Base-by-base conservation (phyloP, 345 rosid species). In the Ceriops decandra region DNA sequence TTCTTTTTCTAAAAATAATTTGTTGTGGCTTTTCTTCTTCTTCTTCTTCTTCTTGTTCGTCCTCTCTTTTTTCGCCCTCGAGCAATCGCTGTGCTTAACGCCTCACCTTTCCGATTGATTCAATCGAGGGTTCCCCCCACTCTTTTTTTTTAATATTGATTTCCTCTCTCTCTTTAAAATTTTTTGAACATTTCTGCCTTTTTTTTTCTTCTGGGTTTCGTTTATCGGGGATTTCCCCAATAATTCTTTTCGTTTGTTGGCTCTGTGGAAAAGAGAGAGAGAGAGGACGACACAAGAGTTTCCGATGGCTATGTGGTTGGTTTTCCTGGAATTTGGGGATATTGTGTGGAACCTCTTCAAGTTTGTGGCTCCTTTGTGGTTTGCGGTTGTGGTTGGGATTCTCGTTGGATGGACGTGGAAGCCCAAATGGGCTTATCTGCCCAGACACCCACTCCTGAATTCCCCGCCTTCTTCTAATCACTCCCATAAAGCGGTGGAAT, bases 341-440 rank as follows among this genome's bases (percentile, higher is more conserved):
- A 73, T 84, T 36, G 28, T 85, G 11, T 54, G 79, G 56, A 97
- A 87, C 74, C 76, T 90, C 36, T 38, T 81, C 54, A 70, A 80
- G 68, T 78, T 88, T 5, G 82, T 78, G 49, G 78, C 85, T 46
- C 99, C 98, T 28, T 64, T 95, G 0, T 95, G 99, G 97, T 68
- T 86, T 72, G 96, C 95, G 33, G 92, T 91, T 21, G n/a, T 86
- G 60, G 74, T 83, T 68, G 99, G 99, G 52, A 87, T 95, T 59
- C 24, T 95, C 51, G 96, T 90, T 7, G 99, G 99, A 21, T 95
- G 99, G 99, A 73, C 90, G 2, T 95, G 97, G 97, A 87, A 85
- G 76, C 99, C 97, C 35, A 87, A 83, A 58, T 95, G 99, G 99
- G 96, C 96, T 1, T 74, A 76, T 79, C 76, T 85, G 72, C 78